Evolutionary conservation across 257 asterid genomes (phyloP), one percentile per base, ranked within the genome.

Genomic region (Osmanthus fragrans): DNA sequence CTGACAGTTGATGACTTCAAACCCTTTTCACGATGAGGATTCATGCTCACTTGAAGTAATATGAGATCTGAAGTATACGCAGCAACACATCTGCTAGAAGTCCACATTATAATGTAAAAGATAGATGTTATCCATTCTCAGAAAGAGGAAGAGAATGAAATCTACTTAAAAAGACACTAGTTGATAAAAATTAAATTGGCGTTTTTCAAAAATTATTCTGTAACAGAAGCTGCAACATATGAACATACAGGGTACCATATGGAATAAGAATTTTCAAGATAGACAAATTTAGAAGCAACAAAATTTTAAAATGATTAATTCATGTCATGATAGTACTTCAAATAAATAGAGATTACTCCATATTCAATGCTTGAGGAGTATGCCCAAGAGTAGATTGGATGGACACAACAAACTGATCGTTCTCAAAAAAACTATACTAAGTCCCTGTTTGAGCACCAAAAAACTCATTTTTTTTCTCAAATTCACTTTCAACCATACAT

Each of bases 51-150:
- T 54, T 84, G 80, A 36, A 89, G 88, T 82, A 95, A 93, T 29
- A 91, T 78, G 39, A 95, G 93, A 86, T 95, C 98, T 7, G 98
- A 93, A 82, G 97, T 87, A 89, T 86, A 95, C 51, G 96, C 97
- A 40, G 76, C 97, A 34, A 95, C 98, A 84, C 98, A 95, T 82
- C 99, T 95, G 93, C 83, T 73, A 36, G 76, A 72, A 60, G 67
- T 60, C 65, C 75, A 70, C 69, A 83, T 68, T 25, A 70, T 11
- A 32, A 74, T 45, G 33, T 30, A 74, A 76, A 74, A 47, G 75
- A 37, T 34, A 39, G 37, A 79, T 79, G 58, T 29, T 72, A 34
- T 54, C 32, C 33, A 37, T 13, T 30, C 49, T 70, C 40, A 39
- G 73, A 34, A 65, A 39, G 76, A 69, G 30, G 51, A 73, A 18